Base-by-base conservation (phyloP, 192 early-diverging fungal genomes). In the Jimgerdemannia lactiflua region DNA sequence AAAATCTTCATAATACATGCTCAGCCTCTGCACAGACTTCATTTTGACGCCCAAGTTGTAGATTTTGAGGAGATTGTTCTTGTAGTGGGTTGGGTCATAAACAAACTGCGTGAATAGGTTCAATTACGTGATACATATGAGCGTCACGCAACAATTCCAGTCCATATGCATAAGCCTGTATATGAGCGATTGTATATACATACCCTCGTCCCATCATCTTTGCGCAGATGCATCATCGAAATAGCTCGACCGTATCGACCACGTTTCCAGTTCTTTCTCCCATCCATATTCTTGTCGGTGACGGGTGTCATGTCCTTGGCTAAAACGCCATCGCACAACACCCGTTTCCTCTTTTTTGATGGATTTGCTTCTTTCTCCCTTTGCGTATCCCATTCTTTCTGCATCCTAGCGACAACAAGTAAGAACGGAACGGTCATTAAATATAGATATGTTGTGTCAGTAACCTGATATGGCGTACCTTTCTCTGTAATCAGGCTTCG, bases 221-320 rank as follows among this genome's bases (percentile, higher is more conserved):
- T 89, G 39, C 83, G 77, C 39, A 92, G 65, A n/a, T 86, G 84
- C 84, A 93, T 86, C 54, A 92, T 88, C 7, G 92, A 83, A 64
- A 94, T 91, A 8, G 91, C 92, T 29, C 92, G 87, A 72, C 90
- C 91, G 82, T 92, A 94, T 43, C 90, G 75, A 18, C 89, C 88
- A 72, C 86, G 81, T 69, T 87, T 86, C 93, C 94, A 96, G 4
- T 90, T 91, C 19, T 74, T 81, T 18, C 67, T 86, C 43, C 83
- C 85, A 29, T 86, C 85, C 67, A 91, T 79, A 77, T 91, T 93
- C 67, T 89, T 88, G 43, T 91, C 89, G 3, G 89, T 94, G 29
- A 94, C 87, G 69, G 92, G 73, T 2, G 83, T 75, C 92, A 94
- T 91, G 74, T 94, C 90, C 54, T 86, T 85, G 0, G 91, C 90